phyloP scores from a whole-genome alignment of 2,329 filamentous ascomycete genomes.

The Penicillium nordicum region DNA sequence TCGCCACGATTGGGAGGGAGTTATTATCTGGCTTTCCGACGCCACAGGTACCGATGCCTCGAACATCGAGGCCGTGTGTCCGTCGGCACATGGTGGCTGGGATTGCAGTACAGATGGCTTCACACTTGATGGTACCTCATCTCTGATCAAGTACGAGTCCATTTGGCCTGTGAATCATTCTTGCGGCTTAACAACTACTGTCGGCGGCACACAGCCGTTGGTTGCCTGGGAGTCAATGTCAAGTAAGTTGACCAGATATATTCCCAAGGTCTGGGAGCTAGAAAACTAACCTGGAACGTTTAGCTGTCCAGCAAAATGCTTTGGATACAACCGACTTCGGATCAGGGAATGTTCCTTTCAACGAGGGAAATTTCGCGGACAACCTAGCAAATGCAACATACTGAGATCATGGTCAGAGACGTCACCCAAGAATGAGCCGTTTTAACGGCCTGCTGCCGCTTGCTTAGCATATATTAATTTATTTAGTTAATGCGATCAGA shows the following conservation, averaged over 20 bases:
- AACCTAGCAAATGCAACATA: conserved; percentile 44
- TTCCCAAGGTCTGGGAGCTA: neutral
- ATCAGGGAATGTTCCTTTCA: conserved; percentile 48
- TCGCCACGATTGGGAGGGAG: conserved; percentile 56
- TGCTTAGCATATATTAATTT: neutral
- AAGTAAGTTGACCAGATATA: neutral
- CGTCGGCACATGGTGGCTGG: conserved; percentile 52
- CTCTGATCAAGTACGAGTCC: conserved; percentile 50
- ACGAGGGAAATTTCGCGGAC: conserved; percentile 45
- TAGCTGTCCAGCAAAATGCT: conserved; percentile 39
- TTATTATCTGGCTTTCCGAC: conserved; percentile 51
- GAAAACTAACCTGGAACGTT: neutral
- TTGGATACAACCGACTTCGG: conserved; percentile 49
- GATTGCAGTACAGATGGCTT: conserved; percentile 42
- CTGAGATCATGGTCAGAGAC: conserved; percentile 9
- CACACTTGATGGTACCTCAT: conserved; percentile 42
- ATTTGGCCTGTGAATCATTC: conserved; percentile 50
- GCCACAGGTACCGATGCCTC: conserved; percentile 34
- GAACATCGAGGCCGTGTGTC: conserved; percentile 50
- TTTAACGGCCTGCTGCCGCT: neutral
- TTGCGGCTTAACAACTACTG: conserved; percentile 39
- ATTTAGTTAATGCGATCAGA: neutral
- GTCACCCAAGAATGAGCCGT: no score
- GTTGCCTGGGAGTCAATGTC: conserved; percentile 52
- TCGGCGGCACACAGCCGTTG: conserved; percentile 47